Conservation (phyloP, 345 rosid species). For the Camelina laxa region DNA sequence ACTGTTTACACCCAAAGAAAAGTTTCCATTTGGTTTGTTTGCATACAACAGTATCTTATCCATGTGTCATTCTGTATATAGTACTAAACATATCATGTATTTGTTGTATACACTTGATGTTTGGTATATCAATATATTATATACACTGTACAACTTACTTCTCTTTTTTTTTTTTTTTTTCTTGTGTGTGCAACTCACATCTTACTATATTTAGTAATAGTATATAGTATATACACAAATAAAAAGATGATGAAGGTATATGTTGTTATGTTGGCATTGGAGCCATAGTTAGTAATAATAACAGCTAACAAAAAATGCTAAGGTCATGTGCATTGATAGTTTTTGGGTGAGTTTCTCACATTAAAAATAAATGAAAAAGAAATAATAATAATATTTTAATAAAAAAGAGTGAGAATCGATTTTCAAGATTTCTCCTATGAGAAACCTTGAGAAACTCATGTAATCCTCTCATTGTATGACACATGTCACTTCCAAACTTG, state of each 20-base stretch:
- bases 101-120: background rate
- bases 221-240: background rate
- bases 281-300: slow-evolving; percentile 29
- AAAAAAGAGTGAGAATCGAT: too few relatives aligned
- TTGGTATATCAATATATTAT: background rate
- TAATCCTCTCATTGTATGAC: too few relatives aligned
- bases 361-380: too few relatives aligned
- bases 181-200: too few relatives aligned
- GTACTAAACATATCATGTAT: background rate
- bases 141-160: slow-evolving; percentile 12
- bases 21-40: background rate
- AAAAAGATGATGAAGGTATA: slow-evolving; percentile 7
- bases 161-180: background rate
- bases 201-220: slow-evolving; percentile 17
- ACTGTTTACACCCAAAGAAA: too few relatives aligned
- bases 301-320: slow-evolving; percentile 14
- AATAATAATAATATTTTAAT: too few relatives aligned
- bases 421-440: too few relatives aligned
- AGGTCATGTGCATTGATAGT: too few relatives aligned
- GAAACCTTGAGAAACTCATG: too few relatives aligned
- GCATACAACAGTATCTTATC: background rate
- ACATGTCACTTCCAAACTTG: too few relatives aligned
- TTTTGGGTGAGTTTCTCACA: too few relatives aligned
- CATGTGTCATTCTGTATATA: background rate
- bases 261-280: slow-evolving; percentile 17